Conservation (phyloP, 1,284 basidiomycete genomes). For the Golubevia pallescens region DNA sequence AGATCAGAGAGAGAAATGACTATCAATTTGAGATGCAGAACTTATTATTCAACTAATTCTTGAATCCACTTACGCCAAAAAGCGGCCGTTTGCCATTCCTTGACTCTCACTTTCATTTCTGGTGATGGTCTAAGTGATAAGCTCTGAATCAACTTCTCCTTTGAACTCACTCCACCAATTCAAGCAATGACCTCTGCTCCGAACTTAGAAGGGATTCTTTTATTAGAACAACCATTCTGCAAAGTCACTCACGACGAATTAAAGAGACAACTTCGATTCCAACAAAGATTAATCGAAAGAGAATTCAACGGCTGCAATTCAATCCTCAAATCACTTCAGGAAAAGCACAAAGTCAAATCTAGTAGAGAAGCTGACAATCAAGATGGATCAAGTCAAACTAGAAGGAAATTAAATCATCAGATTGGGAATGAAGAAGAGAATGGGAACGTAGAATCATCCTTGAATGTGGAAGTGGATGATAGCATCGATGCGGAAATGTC, state of each 20-base stretch:
- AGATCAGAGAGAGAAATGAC: neutral
- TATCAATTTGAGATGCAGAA: no score
- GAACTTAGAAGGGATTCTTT: constrained; percentile 74
- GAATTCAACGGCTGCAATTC: constrained; percentile 27
- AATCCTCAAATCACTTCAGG: neutral
- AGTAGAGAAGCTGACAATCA: no score
- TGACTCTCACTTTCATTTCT: constrained; percentile 59
- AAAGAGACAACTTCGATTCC: constrained; percentile 36
- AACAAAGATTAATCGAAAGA: constrained; percentile 44
- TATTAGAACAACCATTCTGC: constrained; percentile 86
- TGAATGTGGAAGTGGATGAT: no score
- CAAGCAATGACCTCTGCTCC: neutral
- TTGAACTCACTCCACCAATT: no score
- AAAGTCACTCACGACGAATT: constrained; percentile 68
- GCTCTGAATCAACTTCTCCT: no score
- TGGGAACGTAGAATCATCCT: no score
- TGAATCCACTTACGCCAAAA: constrained; percentile 43
- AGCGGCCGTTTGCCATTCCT: constrained; percentile 53
- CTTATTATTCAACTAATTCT: no score
- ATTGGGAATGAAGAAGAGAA: no score
- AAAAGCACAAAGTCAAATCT: no score
- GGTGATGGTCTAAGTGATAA: neutral
- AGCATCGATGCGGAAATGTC: no score
- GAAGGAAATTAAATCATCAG: no score
- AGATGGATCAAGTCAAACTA: no score